Base-by-base conservation (phyloP, 2,329 filamentous ascomycete genomes). In the Beauveria bassiana region DNA sequence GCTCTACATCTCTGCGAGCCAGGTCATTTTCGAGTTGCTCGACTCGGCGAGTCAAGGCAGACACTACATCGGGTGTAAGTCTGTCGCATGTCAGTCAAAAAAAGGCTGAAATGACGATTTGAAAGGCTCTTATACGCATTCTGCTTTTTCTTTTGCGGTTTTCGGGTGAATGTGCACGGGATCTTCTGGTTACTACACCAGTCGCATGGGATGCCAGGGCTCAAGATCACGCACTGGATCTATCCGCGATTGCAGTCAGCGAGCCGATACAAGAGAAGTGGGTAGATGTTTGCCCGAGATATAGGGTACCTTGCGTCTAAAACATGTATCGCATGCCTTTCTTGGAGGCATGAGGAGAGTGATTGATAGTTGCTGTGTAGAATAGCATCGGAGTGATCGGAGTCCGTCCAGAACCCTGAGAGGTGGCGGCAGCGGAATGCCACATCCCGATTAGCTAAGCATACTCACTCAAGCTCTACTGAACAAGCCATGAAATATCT, bases 141-240 rank as follows among this genome's bases (percentile, higher is more conserved):
- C 20, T 55, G 16, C 22, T 34, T 28, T 16, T 58, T 47, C 34
- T 55, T 52, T 38, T 62, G 49, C 14, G 63, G 38, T 28, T 34
- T 22, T 20, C 63, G 52, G 16, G 26, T 47, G 40, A 64, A 64
- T 6, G 63, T 64, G 51, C 63, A 64, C 26, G 46, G n/a, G 10
- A 60, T 47, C 7, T 46, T 22, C 31, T 64, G 63, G 12, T 64
- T 51, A 26, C 28, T 45, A 46, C 63, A 64, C 63, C 63, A 64
- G n/a, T 64, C 22, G 18, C 63, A 64, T 18, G 63, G 51, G 5
- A 26, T 16, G n/a, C 63, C 61, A 4, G 63, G 51, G 16, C 31
- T 51, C 4, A 52, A 40, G n/a, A 64, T 62, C 7, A 26, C 60
- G 38, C 63, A 64, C 53, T 60, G 63, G 55, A 64, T 64, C 63